These are phyloP conservation scores for Akanthomyces muscarius DNA, from an alignment of 2,329 filamentous ascomycete genomes.

Conservation along the genomic window DNA sequence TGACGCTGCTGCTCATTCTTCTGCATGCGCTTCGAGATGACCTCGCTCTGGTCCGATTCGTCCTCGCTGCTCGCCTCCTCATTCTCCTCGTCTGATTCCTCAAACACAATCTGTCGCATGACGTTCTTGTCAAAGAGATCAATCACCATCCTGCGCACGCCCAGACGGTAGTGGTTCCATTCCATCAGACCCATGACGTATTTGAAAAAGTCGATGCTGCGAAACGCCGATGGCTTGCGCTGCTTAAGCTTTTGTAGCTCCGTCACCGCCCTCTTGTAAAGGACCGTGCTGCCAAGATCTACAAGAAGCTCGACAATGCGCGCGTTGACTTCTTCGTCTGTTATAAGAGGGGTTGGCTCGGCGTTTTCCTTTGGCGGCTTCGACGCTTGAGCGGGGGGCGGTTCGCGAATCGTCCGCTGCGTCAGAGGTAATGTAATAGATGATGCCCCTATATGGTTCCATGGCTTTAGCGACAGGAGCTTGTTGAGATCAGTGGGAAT, in stretches of 20 bases:
- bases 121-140: slow-evolving; percentile 93
- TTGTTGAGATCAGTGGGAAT: slow-evolving; percentile 74
- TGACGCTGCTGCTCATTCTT: slow-evolving; percentile 21
- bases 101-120: slow-evolving; percentile 77
- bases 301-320: slow-evolving; percentile 81
- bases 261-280: slow-evolving; percentile 79
- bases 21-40: slow-evolving; percentile 3
- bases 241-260: slow-evolving; percentile 78
- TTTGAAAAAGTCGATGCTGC: slow-evolving; percentile 72
- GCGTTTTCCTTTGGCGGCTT: slow-evolving; percentile 42
- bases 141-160: slow-evolving; percentile 82
- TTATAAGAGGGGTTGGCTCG: slow-evolving; percentile 42
- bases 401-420: slow-evolving; percentile 49
- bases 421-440: slow-evolving; percentile 45
- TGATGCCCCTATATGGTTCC: slow-evolving; percentile 50
- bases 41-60: slow-evolving; percentile 33
- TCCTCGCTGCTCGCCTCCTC: slow-evolving; percentile 64
- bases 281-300: slow-evolving; percentile 87
- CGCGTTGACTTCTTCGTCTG: slow-evolving; percentile 63
- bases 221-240: slow-evolving; percentile 71
- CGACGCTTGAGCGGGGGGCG: slow-evolving; percentile 40
- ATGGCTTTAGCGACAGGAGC: slow-evolving; percentile 67
- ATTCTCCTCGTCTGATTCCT: slow-evolving; percentile 54
- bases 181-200: slow-evolving; percentile 83
- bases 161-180: slow-evolving; percentile 82